Evolutionary conservation across 768 basidiomycete species (phyloP).

Genomic region (Mrakia gelida): DNA sequence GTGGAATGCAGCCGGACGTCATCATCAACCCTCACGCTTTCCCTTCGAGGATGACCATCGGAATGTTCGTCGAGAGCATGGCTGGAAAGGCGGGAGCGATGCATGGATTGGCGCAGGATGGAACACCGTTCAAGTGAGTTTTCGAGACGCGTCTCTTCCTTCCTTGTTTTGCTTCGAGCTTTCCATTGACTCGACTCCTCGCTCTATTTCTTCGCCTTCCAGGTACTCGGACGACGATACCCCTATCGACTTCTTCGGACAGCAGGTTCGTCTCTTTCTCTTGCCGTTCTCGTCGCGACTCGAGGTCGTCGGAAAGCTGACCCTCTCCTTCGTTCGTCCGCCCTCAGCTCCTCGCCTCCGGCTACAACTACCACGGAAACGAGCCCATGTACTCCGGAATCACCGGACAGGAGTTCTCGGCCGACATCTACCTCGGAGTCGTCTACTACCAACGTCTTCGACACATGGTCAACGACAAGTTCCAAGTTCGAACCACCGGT

Average conservation of each 20-base stretch:
- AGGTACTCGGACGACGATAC: constrained; percentile 95
- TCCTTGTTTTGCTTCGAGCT: background rate
- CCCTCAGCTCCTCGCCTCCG: constrained; percentile 74
- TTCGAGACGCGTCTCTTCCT: too few relatives aligned
- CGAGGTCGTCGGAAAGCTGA: background rate
- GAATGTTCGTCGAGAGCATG: constrained; percentile 99
- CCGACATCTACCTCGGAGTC: constrained; percentile 96
- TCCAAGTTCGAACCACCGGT: constrained; percentile 97
- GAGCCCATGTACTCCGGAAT: constrained; percentile 99
- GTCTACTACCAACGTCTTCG: constrained; percentile 98
- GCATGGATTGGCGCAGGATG: constrained; percentile 98
- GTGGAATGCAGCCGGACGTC: constrained; percentile 96
- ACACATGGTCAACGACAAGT: constrained; percentile 99
- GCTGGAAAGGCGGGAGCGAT: constrained; percentile 99
- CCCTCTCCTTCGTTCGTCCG: too few relatives aligned
- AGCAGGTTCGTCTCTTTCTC: constrained; percentile 42
- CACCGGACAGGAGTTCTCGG: constrained; percentile 95
- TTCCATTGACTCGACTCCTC: background rate
- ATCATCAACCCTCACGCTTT: constrained; percentile 99
- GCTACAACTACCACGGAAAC: constrained; percentile 98
- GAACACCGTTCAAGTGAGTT: constrained; percentile 90
- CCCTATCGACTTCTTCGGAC: constrained; percentile 95
- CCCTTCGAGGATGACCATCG: constrained; percentile 99
- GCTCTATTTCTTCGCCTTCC: background rate
- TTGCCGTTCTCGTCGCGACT: background rate